These are phyloP conservation scores for Cyclotella kingstonii DNA, from an alignment of 108 stramenopile species.

Conservation along the genomic window DNA sequence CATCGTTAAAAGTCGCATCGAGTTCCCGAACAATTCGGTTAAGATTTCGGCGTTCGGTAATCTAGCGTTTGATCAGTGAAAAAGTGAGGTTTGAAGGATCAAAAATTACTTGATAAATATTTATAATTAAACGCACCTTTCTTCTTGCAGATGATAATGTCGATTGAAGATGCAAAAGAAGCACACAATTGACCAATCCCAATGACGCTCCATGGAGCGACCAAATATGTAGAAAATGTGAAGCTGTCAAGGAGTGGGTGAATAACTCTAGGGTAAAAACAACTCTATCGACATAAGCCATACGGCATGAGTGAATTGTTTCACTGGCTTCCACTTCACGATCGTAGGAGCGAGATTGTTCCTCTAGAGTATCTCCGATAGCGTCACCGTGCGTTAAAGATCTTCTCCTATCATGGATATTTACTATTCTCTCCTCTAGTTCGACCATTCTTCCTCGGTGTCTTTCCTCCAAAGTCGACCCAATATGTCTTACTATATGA, in stretches of 20 bases:
- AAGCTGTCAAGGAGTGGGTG: conserved; percentile 45
- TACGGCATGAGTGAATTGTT: conserved; percentile 34
- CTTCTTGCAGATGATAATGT: conserved; percentile 52
- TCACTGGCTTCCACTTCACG: conserved; percentile 54
- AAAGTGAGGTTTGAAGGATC: too few relatives aligned
- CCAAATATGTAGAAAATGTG: conserved; percentile 78
- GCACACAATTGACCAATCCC: conserved; percentile 66
- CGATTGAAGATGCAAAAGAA: conserved; percentile 73
- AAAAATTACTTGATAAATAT: too few relatives aligned
- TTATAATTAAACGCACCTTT: conserved; percentile 49
- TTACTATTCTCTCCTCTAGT: conserved; percentile 48
- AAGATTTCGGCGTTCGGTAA: conserved; percentile 63
- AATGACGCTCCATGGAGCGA: conserved; percentile 61
- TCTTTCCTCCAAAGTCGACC: conserved; percentile 41
- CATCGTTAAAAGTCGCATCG: conserved; percentile 56
- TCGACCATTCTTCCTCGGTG: conserved; percentile 26
- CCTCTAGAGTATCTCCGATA: conserved; percentile 14
- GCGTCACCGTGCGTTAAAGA: conserved; percentile 8
- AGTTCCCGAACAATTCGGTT: conserved; percentile 58
- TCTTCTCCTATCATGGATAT: conserved; percentile 27
- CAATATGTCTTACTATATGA: conserved; percentile 48
- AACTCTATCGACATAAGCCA: conserved; percentile 42
- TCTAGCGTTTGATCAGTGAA: conserved; percentile 9
- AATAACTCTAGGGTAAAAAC: conserved; percentile 57
- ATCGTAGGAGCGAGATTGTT: conserved; percentile 47